phyloP scores from a whole-genome alignment of 1,284 basidiomycete species.

The Malassezia restricta region DNA sequence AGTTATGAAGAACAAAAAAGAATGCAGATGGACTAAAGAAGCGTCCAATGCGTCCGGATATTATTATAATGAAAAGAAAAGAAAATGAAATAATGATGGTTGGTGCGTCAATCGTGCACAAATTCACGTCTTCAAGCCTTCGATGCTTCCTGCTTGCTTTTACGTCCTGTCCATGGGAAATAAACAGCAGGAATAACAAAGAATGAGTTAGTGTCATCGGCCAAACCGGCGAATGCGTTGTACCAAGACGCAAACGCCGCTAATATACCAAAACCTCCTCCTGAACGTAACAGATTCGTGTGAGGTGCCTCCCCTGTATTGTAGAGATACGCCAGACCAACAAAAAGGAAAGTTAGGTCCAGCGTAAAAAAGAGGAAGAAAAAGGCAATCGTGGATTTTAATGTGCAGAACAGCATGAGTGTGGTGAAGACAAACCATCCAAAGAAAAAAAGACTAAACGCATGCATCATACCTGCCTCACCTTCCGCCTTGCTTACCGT shows the following conservation, averaged over 20 bases:
- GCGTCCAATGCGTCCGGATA: too few relatives aligned
- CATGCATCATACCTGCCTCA: constrained; percentile 19
- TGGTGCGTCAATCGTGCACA: too few relatives aligned
- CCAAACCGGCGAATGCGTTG: constrained; percentile 50
- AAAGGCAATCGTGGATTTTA: constrained; percentile 31
- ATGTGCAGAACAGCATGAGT: constrained; percentile 26
- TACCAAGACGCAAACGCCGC: constrained; percentile 42
- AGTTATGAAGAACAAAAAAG: too few relatives aligned
- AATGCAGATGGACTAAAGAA: too few relatives aligned
- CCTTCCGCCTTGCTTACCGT: constrained; percentile 18
- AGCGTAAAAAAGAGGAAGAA: constrained; percentile 63
- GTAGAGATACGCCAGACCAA: constrained; percentile 32
- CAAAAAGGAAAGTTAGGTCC: constrained; percentile 50
- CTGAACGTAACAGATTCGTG: constrained; percentile 11
- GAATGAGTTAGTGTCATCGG: constrained; percentile 12
- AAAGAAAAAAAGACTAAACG: constrained; percentile 28
- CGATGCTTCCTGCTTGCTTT: too few relatives aligned
- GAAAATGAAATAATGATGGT: too few relatives aligned
- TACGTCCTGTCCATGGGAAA: constrained; percentile 10
- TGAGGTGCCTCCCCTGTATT: constrained; percentile 19
- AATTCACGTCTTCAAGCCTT: too few relatives aligned
- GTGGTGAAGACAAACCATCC: constrained; percentile 43
- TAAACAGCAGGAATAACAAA: constrained; percentile 7
- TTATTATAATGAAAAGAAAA: too few relatives aligned
- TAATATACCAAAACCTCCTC: constrained; percentile 17